phyloP scores from a whole-genome alignment of 2,329 filamentous ascomycete species.

The Cladosporium sp. region DNA sequence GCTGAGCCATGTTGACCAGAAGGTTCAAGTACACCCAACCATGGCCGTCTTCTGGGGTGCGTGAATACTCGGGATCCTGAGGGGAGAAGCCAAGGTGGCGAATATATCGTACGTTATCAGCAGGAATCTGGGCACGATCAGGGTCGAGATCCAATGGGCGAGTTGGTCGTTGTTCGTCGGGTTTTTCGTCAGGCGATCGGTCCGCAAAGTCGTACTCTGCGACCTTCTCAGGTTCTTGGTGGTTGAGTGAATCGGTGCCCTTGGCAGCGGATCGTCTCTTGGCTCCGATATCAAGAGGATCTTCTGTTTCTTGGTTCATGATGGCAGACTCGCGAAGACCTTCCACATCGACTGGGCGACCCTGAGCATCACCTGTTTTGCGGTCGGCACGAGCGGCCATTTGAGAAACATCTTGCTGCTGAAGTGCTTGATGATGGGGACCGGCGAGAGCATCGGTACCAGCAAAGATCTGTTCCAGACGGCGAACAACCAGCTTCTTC shows the following conservation, averaged over 20 bases:
- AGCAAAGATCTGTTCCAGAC: constrained; percentile 79
- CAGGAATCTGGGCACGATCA: constrained; percentile 71
- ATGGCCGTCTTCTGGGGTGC: constrained; percentile 64
- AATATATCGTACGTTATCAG: constrained; percentile 79
- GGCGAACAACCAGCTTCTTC: constrained; percentile 74
- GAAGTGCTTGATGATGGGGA: constrained; percentile 53
- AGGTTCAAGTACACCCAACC: constrained; percentile 85
- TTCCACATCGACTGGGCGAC: constrained; percentile 41
- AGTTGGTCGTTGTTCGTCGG: constrained; percentile 71
- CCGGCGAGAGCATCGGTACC: constrained; percentile 59
- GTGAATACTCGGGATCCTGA: constrained; percentile 54
- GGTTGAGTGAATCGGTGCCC: background rate
- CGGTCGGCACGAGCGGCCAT: constrained; percentile 54
- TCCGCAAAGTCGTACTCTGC: constrained; percentile 26
- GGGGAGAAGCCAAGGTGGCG: constrained; percentile 70
- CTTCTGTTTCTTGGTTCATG: constrained; percentile 39
- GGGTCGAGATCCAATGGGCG: constrained; percentile 76
- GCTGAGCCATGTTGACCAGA: constrained; percentile 76
- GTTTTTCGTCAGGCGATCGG: constrained; percentile 20
- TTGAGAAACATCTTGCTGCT: constrained; percentile 60
- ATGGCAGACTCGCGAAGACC: constrained; percentile 52
- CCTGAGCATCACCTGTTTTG: constrained; percentile 43
- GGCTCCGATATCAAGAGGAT: constrained; percentile 24
- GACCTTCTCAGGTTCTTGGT: constrained; percentile 4
- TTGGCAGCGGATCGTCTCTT: constrained; percentile 13